Base-by-base conservation (phyloP, 306 rosid genomes). In the Chamaecrista fasciculata region DNA sequence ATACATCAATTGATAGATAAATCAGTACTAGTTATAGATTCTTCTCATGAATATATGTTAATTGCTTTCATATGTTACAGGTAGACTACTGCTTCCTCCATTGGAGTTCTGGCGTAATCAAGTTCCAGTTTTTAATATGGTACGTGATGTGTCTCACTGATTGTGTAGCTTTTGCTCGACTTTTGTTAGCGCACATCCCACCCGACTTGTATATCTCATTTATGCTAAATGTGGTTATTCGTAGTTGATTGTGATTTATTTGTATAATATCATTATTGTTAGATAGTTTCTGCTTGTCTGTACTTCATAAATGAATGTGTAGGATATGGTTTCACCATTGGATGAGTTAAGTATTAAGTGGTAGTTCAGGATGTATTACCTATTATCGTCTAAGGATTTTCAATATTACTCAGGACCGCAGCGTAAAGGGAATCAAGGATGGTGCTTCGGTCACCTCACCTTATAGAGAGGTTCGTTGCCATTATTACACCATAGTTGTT, bases 81-180 rank as follows among this genome's bases (percentile, higher is more conserved):
- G 96, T 53, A 84, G 96, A 76, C 47, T 82, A 48, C 87, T 84
- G 67, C 47, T 89, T 43, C 97, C 89, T 4, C 48, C 90, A 21
- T 48, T 91, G 68, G 94, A 91, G 77, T 91, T 89, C 83, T 91
- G 97, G 97, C 91, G 91, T 76, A 91, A 91, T 73, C 95, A 89
- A 56, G 23, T 72, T 63, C 86, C 95, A 8, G 67, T 92, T 71
- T 92, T 87, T 79, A 83, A 84, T 63, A 61, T 62, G 87, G 97
- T 92, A 67, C 61, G 86, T 83, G 62, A 40, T 47, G 10, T 73
- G 19, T 49, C 48, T 61, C 6, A 39, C 36, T 69, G 40, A 46
- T 20, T 33, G 47, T 66, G 66, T 36, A 40, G 11, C 34, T 42
- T 68, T 57, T 48, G 44, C 29, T 36, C 10, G 11, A 57, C 64